Percentiles rank a stretch among this genome's conserved stretches.
phyloP scores from a whole-genome alignment of 441 rosid species.

The Melastoma candidum region DNA sequence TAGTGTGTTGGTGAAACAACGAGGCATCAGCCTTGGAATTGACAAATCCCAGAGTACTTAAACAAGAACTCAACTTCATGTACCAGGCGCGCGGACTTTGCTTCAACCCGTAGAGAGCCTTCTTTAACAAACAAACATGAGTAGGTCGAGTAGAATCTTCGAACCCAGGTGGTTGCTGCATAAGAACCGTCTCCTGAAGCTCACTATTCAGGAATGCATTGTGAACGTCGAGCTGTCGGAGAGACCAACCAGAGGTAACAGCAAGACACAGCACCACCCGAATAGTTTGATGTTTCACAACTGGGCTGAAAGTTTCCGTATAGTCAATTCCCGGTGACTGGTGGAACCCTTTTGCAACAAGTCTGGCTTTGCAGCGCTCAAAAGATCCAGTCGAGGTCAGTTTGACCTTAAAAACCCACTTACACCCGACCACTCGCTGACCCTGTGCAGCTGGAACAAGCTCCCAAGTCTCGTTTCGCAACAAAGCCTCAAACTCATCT shows the following conservation, averaged over 20 bases:
- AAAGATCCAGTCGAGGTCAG: too few species aligned
- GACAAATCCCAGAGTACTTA: background rate
- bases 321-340: background rate
- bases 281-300: slow-evolving; percentile 4
- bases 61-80: background rate
- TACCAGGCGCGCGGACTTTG: background rate
- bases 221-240: too few species aligned
- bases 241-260: too few species aligned
- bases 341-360: background rate
- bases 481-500: too few species aligned
- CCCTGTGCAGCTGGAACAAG: too few species aligned
- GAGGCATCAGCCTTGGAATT: too few species aligned
- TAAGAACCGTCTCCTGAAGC: background rate
- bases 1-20: too few species aligned
- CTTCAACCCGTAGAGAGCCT: too few species aligned
- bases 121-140: background rate
- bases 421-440: too few species aligned
- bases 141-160: background rate
- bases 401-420: too few species aligned
- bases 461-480: too few species aligned
- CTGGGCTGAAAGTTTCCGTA: background rate
- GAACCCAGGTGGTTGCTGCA: background rate
- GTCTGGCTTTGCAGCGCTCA: too few species aligned
- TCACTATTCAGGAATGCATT: background rate
- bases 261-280: accelerated